phyloP scores from a whole-genome alignment of 345 rosid genomes.

The Crucihimalaya himalaica region DNA sequence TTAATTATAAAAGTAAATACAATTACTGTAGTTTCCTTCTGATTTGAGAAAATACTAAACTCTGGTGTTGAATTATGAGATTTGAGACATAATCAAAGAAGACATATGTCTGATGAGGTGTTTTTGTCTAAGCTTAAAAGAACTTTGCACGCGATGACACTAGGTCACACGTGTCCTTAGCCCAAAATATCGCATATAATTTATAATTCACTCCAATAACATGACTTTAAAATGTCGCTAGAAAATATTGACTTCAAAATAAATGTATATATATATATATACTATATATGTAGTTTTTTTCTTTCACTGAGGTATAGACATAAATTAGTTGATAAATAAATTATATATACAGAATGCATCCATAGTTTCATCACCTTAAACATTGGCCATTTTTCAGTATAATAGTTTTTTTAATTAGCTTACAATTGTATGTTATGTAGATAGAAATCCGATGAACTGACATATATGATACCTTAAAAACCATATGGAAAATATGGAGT shows the following conservation, averaged over 20 bases:
- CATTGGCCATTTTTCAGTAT: neutral
- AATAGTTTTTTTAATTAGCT: neutral
- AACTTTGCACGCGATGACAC: constrained; percentile 14
- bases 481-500: neutral
- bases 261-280: too few relatives aligned
- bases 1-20: neutral
- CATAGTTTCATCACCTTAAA: neutral
- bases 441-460: neutral
- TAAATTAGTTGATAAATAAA: too few relatives aligned
- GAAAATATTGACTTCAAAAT: neutral
- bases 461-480: neutral
- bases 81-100: constrained; percentile 15
- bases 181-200: neutral
- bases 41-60: neutral
- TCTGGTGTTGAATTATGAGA: neutral
- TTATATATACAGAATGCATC: neutral
- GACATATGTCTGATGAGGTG: constrained; percentile 5
- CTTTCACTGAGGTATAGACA: neutral
- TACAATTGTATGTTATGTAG: neutral
- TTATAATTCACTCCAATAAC: neutral
- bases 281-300: too few relatives aligned
- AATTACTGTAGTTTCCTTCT: neutral
- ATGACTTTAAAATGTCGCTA: neutral
- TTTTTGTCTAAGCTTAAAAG: constrained; percentile 11
- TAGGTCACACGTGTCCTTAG: constrained; percentile 23